Base-by-base conservation (phyloP, 225 moss, liverwort and hornwort genomes). In the Marchantia paleacea region DNA sequence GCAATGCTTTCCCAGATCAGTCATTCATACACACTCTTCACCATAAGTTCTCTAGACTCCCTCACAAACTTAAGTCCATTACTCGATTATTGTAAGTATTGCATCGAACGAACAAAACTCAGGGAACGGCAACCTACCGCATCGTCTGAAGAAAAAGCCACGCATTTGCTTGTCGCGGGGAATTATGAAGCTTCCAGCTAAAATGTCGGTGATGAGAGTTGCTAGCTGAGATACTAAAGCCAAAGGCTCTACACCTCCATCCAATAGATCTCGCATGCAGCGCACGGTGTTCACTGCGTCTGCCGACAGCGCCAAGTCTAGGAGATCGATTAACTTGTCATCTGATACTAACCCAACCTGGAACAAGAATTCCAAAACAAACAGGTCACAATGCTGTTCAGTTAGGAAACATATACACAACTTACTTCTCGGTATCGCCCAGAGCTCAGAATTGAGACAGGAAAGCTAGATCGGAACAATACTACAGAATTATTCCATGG, bases 131-230 rank as follows among this genome's bases (percentile, higher is more conserved):
- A 55, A 84, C 94, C 90, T 85, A 95, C 94, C 90, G 60, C 87
- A 85, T 74, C 85, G 86, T 69, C 91, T 89, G 61, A 84, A 91
- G n/a, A 94, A 94, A 65, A 91, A 94, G 3, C 92, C 89, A 71
- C 86, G 89, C 79, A 81, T 89, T 67, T 90, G 88, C 81, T 82
- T 77, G 30, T 89, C 91, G 0, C 90, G 90, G 31, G 85, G 86
- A 26, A 97, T 63, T 11, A 86, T 84, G 64, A 84, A 92, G 15
- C 90, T 89, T 51, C 96, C 96, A 8, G 88, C 94, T 49, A 97
- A 83, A 71, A 97, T 90, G 87, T 97, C 90, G 25, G 96, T 92
- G 84, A 97, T 97, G 24, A 97, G 96, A 74, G 94, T 89, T 70
- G 91, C 96, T 16, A 97, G 91, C 81, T 97, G 96, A 25, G 92